Percentiles rank a stretch among this genome's conserved stretches.
Evolutionary conservation across 768 basidiomycete genomes (phyloP).

Genomic region (Hortiboletus flavorubellus): DNA sequence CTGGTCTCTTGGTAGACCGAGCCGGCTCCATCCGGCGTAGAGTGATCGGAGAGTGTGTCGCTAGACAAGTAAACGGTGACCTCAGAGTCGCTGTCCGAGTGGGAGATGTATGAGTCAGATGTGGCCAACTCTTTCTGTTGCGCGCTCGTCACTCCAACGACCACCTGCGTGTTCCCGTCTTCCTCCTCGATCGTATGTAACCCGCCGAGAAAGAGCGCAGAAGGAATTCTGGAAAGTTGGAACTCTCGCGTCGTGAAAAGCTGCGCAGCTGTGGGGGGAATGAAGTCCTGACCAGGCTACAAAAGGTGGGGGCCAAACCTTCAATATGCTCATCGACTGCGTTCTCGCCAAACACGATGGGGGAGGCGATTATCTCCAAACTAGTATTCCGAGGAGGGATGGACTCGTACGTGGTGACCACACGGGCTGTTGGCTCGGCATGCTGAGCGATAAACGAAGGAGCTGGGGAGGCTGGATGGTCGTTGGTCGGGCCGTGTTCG

Average conservation of each 20-base stretch:
- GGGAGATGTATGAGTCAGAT: not conserved
- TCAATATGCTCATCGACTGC: not conserved
- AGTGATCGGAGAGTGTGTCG: slow-evolving; percentile 1
- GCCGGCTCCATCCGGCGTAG: not conserved
- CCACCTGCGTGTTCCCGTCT: not conserved
- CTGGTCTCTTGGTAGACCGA: not conserved
- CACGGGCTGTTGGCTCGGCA: not conserved
- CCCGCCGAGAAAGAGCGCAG: not conserved
- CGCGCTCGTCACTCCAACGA: not conserved
- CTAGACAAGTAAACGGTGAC: slow-evolving; percentile 5
- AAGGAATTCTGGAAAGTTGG: not conserved
- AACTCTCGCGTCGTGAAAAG: not conserved
- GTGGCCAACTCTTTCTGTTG: not conserved
- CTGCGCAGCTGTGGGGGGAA: not conserved
- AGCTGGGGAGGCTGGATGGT: not conserved
- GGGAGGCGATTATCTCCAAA: not conserved
- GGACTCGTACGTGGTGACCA: not conserved
- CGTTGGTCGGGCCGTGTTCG: not conserved
- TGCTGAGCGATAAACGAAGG: not conserved
- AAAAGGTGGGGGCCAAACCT: not conserved
- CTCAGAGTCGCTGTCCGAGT: not conserved
- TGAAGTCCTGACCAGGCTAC: not conserved
- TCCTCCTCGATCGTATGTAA: slow-evolving; percentile 8
- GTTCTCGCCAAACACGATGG: not conserved
- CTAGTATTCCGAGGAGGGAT: not conserved